These are phyloP conservation scores for Trichophyton verrucosum DNA, from an alignment of 2,329 filamentous ascomycete species.

Conservation along the genomic window DNA sequence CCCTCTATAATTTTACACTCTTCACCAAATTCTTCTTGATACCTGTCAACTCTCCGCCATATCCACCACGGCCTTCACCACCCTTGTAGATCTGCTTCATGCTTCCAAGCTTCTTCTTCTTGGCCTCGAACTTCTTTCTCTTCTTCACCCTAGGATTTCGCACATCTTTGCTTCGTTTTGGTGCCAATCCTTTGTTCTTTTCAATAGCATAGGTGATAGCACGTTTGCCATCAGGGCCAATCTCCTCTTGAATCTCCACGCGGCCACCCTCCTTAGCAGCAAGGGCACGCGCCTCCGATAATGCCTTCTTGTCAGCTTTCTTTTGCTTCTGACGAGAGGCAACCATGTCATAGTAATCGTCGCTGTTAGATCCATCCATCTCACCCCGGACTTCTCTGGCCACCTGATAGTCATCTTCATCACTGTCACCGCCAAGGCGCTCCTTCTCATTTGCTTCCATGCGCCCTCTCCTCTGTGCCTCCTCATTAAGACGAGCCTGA, in stretches of 20 bases:
- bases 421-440: constrained; percentile 58
- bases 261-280: constrained; percentile 46
- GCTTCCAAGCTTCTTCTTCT: constrained; percentile 90
- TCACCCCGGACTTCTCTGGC: constrained; percentile 37
- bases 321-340: constrained; percentile 43
- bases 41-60: constrained; percentile 84
- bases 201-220: constrained; percentile 88
- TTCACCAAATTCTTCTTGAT: constrained; percentile 90
- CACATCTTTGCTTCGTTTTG: constrained; percentile 83
- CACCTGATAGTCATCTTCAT: constrained; percentile 49
- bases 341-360: constrained; percentile 77
- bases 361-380: constrained; percentile 31
- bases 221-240: constrained; percentile 76
- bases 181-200: constrained; percentile 93
- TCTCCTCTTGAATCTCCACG: constrained; percentile 52
- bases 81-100: constrained; percentile 79
- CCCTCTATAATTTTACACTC: constrained; percentile 71
- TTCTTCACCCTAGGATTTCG: constrained; percentile 96
- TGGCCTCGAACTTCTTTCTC: constrained; percentile 88
- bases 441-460: constrained; percentile 50
- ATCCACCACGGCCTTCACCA: constrained; percentile 70
- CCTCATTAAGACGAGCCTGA: constrained; percentile 72
- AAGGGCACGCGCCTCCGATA: constrained; percentile 43
- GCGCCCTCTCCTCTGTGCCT: constrained; percentile 72
- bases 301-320: constrained; percentile 65